Conservation (phyloP, 345 rosid genomes). For the Gossypium rotundifolium region DNA sequence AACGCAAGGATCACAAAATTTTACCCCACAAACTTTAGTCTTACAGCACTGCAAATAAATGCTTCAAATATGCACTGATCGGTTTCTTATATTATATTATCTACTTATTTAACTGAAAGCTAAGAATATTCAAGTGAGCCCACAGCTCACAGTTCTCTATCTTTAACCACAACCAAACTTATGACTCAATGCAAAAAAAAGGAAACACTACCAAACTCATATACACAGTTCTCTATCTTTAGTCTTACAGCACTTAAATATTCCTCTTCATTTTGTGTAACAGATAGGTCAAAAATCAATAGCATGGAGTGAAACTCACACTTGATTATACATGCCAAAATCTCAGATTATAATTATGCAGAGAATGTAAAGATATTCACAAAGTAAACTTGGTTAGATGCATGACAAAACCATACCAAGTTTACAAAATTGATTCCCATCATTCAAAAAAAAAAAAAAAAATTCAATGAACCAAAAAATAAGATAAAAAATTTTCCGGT, state of each 20-base stretch:
- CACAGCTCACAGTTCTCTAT: not conserved
- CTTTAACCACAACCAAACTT: not conserved
- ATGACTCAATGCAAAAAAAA: not conserved
- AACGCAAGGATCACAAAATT: not conserved
- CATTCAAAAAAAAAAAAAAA: not conserved
- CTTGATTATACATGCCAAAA: not conserved
- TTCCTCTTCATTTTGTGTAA: not conserved
- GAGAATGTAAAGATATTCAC: not conserved
- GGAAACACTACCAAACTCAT: not conserved
- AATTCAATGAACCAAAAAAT: no score
- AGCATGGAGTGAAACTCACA: not conserved
- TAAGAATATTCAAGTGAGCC: not conserved
- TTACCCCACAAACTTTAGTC: not conserved
- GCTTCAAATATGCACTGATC: not conserved
- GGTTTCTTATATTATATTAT: not conserved
- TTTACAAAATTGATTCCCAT: not conserved
- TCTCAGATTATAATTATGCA: not conserved
- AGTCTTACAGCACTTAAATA: not conserved
- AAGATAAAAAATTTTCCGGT: no score
- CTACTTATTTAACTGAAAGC: not conserved
- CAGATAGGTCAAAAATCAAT: not conserved
- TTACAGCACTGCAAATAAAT: not conserved
- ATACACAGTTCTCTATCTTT: no score
- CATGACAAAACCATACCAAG: not conserved
- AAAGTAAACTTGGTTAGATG: constrained; percentile 2